phyloP scores from a whole-genome alignment of 2,329 filamentous ascomycete species.

The Xylaria sp. region DNA sequence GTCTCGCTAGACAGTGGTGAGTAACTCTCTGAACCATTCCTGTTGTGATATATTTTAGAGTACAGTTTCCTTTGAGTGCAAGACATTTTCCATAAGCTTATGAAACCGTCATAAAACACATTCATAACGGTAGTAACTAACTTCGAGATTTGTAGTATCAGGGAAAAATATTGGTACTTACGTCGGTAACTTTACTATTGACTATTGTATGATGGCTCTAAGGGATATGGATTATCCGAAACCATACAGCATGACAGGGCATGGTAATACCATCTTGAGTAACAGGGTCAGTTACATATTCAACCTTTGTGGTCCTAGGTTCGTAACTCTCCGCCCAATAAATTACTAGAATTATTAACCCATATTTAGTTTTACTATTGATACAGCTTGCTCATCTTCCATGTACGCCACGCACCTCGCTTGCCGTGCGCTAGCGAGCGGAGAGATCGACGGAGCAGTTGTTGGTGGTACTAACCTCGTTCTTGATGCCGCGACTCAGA shows the following conservation, averaged over 20 bases:
- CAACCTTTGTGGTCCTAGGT: constrained; percentile 29
- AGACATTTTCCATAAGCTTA: too few relatives aligned
- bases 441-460: constrained; percentile 49
- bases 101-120: too few relatives aligned
- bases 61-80: too few relatives aligned
- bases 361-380: constrained; percentile 11
- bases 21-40: too few relatives aligned
- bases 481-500: constrained; percentile 8
- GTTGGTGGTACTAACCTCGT: constrained; percentile 52
- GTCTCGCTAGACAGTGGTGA: constrained; percentile 17
- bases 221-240: constrained; percentile 25
- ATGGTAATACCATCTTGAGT: constrained; percentile 19
- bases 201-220: constrained; percentile 19
- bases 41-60: too few relatives aligned
- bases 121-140: too few relatives aligned
- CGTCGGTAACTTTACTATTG: constrained; percentile 28
- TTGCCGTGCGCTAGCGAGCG: constrained; percentile 37
- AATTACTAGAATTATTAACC: neutral
- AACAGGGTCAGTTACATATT: constrained; percentile 32
- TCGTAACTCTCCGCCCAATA: neutral
- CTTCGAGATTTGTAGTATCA: too few relatives aligned
- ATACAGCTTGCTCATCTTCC: constrained; percentile 52
- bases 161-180: constrained; percentile 21
- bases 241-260: constrained; percentile 25
- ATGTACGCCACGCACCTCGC: constrained; percentile 49